These are phyloP conservation scores for Amaranthus hypochondriacus DNA, from an alignment of 148 eudicot genomes.

Conservation along the genomic window DNA sequence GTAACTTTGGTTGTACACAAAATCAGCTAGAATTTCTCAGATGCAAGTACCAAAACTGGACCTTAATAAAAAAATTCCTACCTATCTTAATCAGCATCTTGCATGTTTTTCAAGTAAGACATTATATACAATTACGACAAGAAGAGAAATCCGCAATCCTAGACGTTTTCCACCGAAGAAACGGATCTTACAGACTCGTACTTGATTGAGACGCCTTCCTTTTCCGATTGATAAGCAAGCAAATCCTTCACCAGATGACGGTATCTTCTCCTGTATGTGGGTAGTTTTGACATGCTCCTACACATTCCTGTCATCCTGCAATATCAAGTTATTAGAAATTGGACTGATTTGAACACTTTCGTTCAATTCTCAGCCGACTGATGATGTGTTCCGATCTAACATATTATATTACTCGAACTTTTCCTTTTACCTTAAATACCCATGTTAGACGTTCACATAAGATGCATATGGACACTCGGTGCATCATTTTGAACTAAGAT, in stretches of 20 bases:
- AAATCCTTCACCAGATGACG: slow-evolving; percentile 61
- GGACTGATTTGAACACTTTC: not conserved
- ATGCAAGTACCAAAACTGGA: not conserved
- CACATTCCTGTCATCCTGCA: slow-evolving; percentile 72
- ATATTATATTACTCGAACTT: not conserved
- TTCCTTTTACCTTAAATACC: not conserved
- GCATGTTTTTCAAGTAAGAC: not conserved
- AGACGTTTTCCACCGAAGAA: slow-evolving; percentile 35
- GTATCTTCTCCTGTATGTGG: slow-evolving; percentile 73
- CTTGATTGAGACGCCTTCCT: slow-evolving; percentile 36
- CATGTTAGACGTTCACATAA: not conserved
- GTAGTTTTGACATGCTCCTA: slow-evolving; percentile 69
- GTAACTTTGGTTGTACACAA: not conserved
- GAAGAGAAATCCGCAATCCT: not conserved
- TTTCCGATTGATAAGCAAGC: slow-evolving; percentile 34
- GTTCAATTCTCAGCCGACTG: not conserved
- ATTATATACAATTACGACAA: slow-evolving; percentile 10
- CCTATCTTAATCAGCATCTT: slow-evolving; percentile 3
- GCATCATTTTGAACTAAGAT: not conserved
- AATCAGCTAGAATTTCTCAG: not conserved
- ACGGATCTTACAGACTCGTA: slow-evolving; percentile 40
- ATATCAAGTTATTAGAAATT: not conserved
- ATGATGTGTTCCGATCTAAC: not conserved
- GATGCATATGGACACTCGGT: not conserved
- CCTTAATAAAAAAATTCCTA: slow-evolving; percentile 19